Evolutionary conservation across 2,329 filamentous ascomycete genomes (phyloP), one percentile per base, ranked within the genome.

Genomic region (Stagonosporopsis tanaceti): DNA sequence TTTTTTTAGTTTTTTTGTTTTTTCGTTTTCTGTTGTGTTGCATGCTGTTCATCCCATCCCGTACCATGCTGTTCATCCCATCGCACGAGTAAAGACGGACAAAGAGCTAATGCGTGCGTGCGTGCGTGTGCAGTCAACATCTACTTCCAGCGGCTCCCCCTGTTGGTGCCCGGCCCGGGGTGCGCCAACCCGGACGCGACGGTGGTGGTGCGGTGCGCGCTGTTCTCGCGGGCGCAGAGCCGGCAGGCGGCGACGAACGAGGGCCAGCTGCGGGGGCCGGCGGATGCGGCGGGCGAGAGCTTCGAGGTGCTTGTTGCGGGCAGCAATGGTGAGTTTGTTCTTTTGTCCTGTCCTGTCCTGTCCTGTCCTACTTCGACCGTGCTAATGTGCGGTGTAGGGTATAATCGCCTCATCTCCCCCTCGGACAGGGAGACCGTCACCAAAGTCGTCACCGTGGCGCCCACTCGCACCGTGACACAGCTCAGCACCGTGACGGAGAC

Each of bases 61-160:
- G n/a, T n/a, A n/a, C n/a, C n/a, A n/a, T n/a, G n/a, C n/a, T n/a
- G n/a, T n/a, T n/a, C n/a, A n/a, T n/a, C n/a, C n/a, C n/a, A n/a
- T n/a, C n/a, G n/a, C n/a, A n/a, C n/a, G n/a, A n/a, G n/a, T n/a
- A n/a, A n/a, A n/a, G n/a, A n/a, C n/a, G n/a, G n/a, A n/a, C n/a
- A n/a, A n/a, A n/a, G n/a, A n/a, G 20, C 20, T 20, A 20, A 20
- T 20, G 20, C 20, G 20, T 20, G 20, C 20, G 20, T 20, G 20
- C 20, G 20, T 3, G 20, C n/a, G 20, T 20, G 20, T 20, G 20
- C 89, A 63, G 63, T 69, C 63, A 68, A 69, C 56, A 62, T 68
- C 47, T 69, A 60, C 52, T 50, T 68, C 48, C 47, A 60, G 30
- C 61, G 66, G 28, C 25, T 56, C 5, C 66, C 65, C 4, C 50